Evolutionary conservation across 805 yeast species (phyloP).

Genomic region (Wickerhamiella shivajii): DNA sequence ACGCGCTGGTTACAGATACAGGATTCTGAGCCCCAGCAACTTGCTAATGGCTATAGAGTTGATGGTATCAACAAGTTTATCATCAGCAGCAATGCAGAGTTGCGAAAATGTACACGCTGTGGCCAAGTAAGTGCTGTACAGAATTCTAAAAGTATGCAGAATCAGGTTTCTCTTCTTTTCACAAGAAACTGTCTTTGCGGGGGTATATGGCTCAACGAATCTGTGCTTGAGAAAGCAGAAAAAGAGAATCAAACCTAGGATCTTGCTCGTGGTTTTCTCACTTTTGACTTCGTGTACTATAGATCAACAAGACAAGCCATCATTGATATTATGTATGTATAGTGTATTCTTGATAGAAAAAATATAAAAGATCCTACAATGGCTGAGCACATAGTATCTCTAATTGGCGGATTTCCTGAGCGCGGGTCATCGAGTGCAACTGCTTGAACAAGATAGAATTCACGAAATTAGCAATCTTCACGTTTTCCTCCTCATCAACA

Average conservation of each 20-base stretch:
- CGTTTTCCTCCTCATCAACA: conserved; percentile 11
- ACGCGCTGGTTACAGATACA: conserved; percentile 46
- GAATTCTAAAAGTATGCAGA: conserved; percentile 7
- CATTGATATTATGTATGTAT: too few species aligned
- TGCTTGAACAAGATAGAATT: conserved; percentile 14
- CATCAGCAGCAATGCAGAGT: conserved; percentile 25
- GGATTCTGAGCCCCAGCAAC: conserved; percentile 10
- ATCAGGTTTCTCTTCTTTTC: conserved; percentile 45
- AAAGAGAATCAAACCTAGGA: too few species aligned
- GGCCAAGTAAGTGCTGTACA: conserved; percentile 21
- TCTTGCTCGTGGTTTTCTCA: too few species aligned
- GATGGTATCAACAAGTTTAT: conserved; percentile 27
- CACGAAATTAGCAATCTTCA: conserved; percentile 15
- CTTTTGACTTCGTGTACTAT: too few species aligned
- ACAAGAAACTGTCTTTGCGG: conserved; percentile 71
- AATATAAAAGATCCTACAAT: neutral
- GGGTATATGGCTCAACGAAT: conserved; percentile 43
- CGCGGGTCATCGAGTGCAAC: conserved; percentile 14
- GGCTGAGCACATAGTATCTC: neutral
- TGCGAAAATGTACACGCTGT: conserved; percentile 40
- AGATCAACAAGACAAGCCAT: too few species aligned
- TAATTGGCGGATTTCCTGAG: conserved; percentile 12
- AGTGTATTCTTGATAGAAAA: too few species aligned
- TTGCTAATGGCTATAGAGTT: conserved; percentile 11
- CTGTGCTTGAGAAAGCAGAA: too few species aligned